phyloP scores from a whole-genome alignment of 768 basidiomycete genomes.

The Psilocybe cubensis region DNA sequence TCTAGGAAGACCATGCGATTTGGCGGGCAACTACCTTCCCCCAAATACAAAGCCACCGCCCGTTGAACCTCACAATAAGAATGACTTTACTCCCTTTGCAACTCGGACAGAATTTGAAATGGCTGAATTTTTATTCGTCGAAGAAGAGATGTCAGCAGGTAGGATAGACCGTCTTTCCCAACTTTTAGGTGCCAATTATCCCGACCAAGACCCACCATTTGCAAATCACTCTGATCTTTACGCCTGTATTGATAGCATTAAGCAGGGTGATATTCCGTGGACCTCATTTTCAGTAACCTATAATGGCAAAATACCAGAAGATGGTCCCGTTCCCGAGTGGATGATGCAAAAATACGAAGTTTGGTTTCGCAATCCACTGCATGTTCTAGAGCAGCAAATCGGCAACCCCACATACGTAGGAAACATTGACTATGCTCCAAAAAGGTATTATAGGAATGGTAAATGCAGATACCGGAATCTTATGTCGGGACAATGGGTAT shows the following conservation, averaged over 20 bases:
- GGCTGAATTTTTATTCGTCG: not conserved
- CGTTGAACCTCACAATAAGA: too few species aligned
- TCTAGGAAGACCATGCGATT: conserved; percentile 2
- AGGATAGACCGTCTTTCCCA: not conserved
- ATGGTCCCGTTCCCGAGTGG: not conserved
- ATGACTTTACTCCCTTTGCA: not conserved
- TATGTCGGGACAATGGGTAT: too few species aligned
- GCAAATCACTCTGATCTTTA: conserved; percentile 23
- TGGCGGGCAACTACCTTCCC: not conserved
- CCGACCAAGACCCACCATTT: conserved; percentile 16
- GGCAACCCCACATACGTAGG: too few species aligned
- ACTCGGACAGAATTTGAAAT: not conserved
- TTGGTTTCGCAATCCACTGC: conserved; percentile 15
- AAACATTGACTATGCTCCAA: too few species aligned
- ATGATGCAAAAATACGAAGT: conserved; percentile 20
- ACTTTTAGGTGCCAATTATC: not conserved
- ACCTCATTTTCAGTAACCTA: not conserved
- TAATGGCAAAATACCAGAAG: conserved; percentile 1
- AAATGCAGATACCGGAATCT: too few species aligned
- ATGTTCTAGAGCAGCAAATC: not conserved
- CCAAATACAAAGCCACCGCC: not conserved
- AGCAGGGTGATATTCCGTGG: conserved; percentile 18
- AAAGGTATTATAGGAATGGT: too few species aligned
- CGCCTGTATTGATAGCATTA: conserved; percentile 26
- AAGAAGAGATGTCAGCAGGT: not conserved